Evolutionary conservation across 495 filamentous ascomycete species (phyloP).

Genomic region (Lophiotrema nucula): DNA sequence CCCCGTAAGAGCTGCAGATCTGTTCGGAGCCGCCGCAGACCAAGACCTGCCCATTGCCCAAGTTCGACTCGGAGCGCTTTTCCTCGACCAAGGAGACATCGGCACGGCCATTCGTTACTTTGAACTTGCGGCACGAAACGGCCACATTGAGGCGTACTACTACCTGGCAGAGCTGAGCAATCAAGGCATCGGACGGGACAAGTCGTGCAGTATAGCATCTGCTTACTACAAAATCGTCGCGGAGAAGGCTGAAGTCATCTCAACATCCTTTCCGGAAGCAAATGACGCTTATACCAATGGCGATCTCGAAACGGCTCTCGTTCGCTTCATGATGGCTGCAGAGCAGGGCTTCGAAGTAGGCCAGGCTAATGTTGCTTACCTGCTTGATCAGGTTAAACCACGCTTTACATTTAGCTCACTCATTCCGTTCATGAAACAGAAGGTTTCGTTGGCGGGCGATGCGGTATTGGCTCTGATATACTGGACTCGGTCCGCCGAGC

Average conservation of each 20-base stretch:
- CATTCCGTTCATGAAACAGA: conserved; percentile 32
- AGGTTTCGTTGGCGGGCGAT: conserved; percentile 57
- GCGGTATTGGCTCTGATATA: conserved; percentile 80
- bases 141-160: conserved; percentile 90
- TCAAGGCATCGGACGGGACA: conserved; percentile 74
- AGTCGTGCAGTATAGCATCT: conserved; percentile 76
- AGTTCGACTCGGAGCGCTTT: conserved; percentile 78
- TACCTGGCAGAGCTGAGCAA: conserved; percentile 89
- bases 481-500: conserved; percentile 94
- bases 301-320: conserved; percentile 80
- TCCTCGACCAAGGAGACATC: conserved; percentile 84
- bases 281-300: conserved; percentile 80
- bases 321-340: conserved; percentile 85
- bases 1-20: conserved; percentile 68
- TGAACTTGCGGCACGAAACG: conserved; percentile 84
- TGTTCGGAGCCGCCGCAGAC: conserved; percentile 78
- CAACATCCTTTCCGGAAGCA: conserved; percentile 82
- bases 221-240: conserved; percentile 93
- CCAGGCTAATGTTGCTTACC: conserved; percentile 90
- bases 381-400: conserved; percentile 80
- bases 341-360: conserved; percentile 94
- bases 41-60: conserved; percentile 82
- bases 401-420: conserved; percentile 52
- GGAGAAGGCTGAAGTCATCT: conserved; percentile 80
- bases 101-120: conserved; percentile 80